phyloP scores from a whole-genome alignment of 2,329 filamentous ascomycete genomes.

The Fusarium temperatum region DNA sequence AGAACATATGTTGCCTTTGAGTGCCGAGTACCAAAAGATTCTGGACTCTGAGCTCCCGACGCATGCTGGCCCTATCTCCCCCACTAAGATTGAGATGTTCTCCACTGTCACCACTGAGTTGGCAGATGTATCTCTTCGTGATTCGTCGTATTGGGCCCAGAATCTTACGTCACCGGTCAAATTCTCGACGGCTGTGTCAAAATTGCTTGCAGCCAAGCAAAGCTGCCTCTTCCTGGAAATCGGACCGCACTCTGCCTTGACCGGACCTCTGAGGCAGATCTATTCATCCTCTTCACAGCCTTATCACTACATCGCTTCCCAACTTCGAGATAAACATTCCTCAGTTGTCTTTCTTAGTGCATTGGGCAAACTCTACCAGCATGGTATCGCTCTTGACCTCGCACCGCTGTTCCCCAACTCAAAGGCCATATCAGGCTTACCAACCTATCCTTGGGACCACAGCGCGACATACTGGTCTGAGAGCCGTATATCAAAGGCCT shows the following conservation, averaged over 20 bases:
- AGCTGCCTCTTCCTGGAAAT: slow-evolving; percentile 33
- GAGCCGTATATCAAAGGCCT: slow-evolving; percentile 41
- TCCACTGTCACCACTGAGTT: slow-evolving; percentile 53
- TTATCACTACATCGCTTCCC: neutral
- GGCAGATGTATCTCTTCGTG: slow-evolving; percentile 48
- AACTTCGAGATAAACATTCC: no score
- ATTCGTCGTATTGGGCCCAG: slow-evolving; percentile 52
- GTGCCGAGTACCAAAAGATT: neutral
- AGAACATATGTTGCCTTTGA: slow-evolving; percentile 43
- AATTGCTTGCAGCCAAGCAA: neutral
- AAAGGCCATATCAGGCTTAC: slow-evolving; percentile 40
- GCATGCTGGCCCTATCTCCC: fast-evolving
- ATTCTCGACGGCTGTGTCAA: slow-evolving; percentile 47
- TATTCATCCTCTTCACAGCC: neutral
- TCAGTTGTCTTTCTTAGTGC: neutral
- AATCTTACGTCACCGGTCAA: slow-evolving; percentile 48
- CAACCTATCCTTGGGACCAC: slow-evolving; percentile 52
- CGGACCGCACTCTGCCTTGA: slow-evolving; percentile 39
- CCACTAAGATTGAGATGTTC: slow-evolving; percentile 25
- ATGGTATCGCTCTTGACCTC: neutral
- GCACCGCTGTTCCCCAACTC: slow-evolving; percentile 36
- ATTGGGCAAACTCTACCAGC: neutral
- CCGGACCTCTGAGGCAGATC: slow-evolving; percentile 33
- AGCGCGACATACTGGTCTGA: slow-evolving; percentile 48
- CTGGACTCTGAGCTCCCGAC: neutral